Evolutionary conservation across 2,329 filamentous ascomycete species (phyloP).

Genomic region (Talaromyces sp.): DNA sequence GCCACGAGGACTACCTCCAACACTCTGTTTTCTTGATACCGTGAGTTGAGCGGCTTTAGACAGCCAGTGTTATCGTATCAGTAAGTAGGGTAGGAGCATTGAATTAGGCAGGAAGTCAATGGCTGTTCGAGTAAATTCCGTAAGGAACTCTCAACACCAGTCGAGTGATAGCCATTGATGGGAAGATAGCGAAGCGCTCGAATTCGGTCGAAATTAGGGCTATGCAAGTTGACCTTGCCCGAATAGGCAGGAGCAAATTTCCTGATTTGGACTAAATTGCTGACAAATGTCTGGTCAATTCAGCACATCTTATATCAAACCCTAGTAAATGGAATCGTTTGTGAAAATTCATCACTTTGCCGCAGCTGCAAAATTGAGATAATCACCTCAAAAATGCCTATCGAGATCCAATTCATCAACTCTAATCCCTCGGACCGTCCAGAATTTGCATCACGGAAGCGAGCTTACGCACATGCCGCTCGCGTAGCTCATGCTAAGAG

Average conservation of each 20-base stretch:
- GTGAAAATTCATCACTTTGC: not conserved
- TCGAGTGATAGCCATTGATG: not conserved
- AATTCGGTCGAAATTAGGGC: not conserved
- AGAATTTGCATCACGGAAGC: not conserved
- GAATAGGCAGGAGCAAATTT: not conserved
- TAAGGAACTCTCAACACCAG: too few species aligned
- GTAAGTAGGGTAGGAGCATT: too few species aligned
- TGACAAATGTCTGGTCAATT: not conserved
- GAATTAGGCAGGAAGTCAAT: too few species aligned
- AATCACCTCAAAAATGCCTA: not conserved
- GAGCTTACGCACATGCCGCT: slow-evolving; percentile 8
- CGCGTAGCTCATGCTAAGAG: slow-evolving; percentile 6
- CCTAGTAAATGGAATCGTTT: not conserved
- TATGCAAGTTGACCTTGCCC: not conserved
- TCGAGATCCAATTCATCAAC: slow-evolving; percentile 5
- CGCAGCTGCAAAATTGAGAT: not conserved
- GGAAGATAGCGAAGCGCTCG: not conserved
- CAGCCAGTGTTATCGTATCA: too few species aligned
- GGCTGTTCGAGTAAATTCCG: too few species aligned
- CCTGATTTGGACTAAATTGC: not conserved
- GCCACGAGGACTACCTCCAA: too few species aligned
- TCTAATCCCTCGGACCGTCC: not conserved
- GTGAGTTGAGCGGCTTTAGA: too few species aligned
- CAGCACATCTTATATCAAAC: not conserved
- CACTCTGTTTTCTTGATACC: too few species aligned